Percentiles rank a stretch among this genome's conserved stretches.
Evolutionary conservation across 805 yeast genomes (phyloP).

Genomic region (Groenewaldozyma salmanticensis): DNA sequence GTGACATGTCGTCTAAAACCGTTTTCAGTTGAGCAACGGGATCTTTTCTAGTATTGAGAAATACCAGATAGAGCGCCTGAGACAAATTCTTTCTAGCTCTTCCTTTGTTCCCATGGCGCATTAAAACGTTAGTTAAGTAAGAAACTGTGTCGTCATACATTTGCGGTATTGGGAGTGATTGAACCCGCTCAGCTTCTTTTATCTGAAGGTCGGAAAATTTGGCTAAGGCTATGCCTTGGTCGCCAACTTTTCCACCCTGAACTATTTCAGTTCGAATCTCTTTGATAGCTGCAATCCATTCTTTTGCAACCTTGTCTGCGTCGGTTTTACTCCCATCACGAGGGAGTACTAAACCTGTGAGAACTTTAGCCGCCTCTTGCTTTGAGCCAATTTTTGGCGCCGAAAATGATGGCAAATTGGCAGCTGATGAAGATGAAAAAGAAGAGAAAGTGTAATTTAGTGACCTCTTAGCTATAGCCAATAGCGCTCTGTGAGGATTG

Average conservation of each 20-base stretch:
- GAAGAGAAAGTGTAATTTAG: too few species aligned
- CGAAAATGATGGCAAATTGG: too few species aligned
- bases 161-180: conserved; percentile 47
- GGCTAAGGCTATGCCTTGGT: conserved; percentile 20
- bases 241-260: conserved; percentile 22
- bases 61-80: conserved; percentile 71
- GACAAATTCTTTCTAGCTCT: conserved; percentile 64
- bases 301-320: conserved; percentile 32
- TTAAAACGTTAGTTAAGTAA: conserved; percentile 74
- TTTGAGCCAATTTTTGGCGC: too few species aligned
- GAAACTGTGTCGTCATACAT: conserved; percentile 61
- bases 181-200: conserved; percentile 42
- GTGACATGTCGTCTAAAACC: conserved; percentile 73
- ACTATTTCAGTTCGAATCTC: conserved; percentile 31
- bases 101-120: conserved; percentile 86
- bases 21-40: conserved; percentile 70
- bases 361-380: conserved; percentile 14
- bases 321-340: conserved; percentile 10
- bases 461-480: too few species aligned
- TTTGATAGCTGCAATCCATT: conserved; percentile 34
- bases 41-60: conserved; percentile 61
- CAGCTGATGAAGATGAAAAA: too few species aligned
- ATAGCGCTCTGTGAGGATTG: too few species aligned
- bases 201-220: conserved; percentile 56
- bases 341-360: conserved; percentile 11